Evolutionary conservation across 225 moss, liverwort and hornwort species (phyloP).

Genomic region (Marchantia paleacea): DNA sequence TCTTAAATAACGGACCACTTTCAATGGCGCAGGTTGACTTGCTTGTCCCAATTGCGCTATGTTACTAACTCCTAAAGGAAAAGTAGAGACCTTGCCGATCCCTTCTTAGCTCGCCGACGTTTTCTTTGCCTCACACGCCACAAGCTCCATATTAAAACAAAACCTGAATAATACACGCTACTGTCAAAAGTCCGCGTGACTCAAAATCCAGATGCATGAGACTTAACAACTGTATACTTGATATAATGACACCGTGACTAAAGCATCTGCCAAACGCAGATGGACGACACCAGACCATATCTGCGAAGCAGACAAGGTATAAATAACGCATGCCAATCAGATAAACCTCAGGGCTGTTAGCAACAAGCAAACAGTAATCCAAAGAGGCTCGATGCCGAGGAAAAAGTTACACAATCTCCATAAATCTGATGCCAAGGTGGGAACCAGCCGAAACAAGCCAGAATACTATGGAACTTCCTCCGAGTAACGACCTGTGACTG

Average conservation of each 20-base stretch:
- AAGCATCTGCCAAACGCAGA: no score
- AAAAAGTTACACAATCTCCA: no score
- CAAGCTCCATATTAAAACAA: slow-evolving; percentile 48
- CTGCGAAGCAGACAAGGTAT: no score
- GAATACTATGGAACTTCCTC: no score
- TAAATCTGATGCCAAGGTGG: no score
- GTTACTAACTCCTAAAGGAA: slow-evolving; percentile 19
- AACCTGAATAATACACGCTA: slow-evolving; percentile 30
- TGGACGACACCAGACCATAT: no score
- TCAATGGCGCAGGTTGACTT: slow-evolving; percentile 11
- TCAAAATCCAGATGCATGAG: not conserved
- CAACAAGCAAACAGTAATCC: no score
- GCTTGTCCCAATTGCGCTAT: not conserved
- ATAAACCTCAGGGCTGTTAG: no score
- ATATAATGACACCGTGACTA: no score
- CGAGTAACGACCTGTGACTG: not conserved
- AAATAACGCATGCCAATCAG: no score
- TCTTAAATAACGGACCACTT: slow-evolving; percentile 7
- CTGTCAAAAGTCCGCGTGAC: not conserved
- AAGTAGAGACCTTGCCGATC: slow-evolving; percentile 43
- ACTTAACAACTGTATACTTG: not conserved
- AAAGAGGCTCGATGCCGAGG: no score
- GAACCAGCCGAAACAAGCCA: no score
- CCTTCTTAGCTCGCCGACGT: slow-evolving; percentile 40
- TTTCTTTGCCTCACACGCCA: slow-evolving; percentile 40